Base-by-base conservation (phyloP, 202 grass and related monocot genomes). In the Saccharum hybrid region DNA sequence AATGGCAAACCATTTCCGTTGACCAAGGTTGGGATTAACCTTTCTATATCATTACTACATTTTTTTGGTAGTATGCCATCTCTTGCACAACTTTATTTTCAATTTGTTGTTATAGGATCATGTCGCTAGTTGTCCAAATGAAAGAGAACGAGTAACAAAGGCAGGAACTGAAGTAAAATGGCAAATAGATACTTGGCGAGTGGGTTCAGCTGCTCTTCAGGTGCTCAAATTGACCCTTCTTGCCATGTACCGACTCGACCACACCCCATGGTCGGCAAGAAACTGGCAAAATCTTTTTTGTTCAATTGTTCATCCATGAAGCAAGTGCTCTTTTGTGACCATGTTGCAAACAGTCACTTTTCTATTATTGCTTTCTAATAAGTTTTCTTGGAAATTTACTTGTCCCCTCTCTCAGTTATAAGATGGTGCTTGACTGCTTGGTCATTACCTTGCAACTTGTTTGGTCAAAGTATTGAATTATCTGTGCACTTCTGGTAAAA, bases 191-290 rank as follows among this genome's bases (percentile, higher is more conserved):
- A 95, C 96, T 2, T 98, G 96, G 96, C 85, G 96, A 76, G 92
- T 98, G 10, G 96, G 96, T 81, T 71, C 96, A 78, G 96, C 92
- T 92, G 92, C 96, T 59, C 89, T 98, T 84, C 96, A 98, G 96
- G 96, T 98, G 34, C 51, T 71, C 56, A 71, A 23, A 33, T 81
- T 79, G 48, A 59, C 9, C 52, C 43, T 26, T 71, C 85, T 41
- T 42, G 16, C 39, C 22, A 77, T 80, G 15, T 81, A 51, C n/a
- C 19, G 12, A 8, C 40, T 74, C 11, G 28, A 68, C 45, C 6
- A 63, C 68, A 0, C 41, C 52, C n/a, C 37, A 62, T 22, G 15
- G 22, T 40, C 61, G 5, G 39, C 28, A 31, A 77, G 2, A 68
- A 48, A 33, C 38, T 40, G 4, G 4, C 60, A 65, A 62, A 23